Evolutionary conservation across 2,329 filamentous ascomycete genomes (phyloP), one percentile per base, ranked within the genome.

Genomic region (Cladosporium oxysporum): DNA sequence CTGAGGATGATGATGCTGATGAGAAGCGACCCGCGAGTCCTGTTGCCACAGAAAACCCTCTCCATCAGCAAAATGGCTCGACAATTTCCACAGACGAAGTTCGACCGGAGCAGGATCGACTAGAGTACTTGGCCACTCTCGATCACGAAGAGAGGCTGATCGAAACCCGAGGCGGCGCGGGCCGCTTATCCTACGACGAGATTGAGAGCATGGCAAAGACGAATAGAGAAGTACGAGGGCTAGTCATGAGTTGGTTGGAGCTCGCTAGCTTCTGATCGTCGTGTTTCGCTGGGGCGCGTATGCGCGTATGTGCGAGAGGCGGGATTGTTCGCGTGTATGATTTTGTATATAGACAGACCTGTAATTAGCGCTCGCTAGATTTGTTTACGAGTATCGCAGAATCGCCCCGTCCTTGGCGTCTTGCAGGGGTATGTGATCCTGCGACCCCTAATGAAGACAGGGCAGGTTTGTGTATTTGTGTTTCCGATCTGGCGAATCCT

Each of bases 211-310:
- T 90, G 59, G 92, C 95, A 5, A 65, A 68, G 80, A 87, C 88
- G 71, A 83, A 83, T n/a, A 84, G 88, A 55, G 86, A 87, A 28
- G 80, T 89, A 62, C 83, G 93, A 68, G 91, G 91, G 71, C 94
- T 97, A 77, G 83, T 97, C 57, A 91, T 91, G 67, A 91, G 88
- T 72, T 98, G 94, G 94, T 91, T 97, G 77, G 93, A 97, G 69
- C 83, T 87, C 83, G 86, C 86, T n/a, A 55, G 55, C 44, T 65
- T 65, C 41, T 65, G 47, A 65, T 58, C 31, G 29, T 26, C 33
- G 33, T 16, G 18, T 33, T 21, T 58, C 23, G 11, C 16, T 35
- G 4, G 33, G 33, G 11, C 33, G 33, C 33, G 33, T 35, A 35
- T 35, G 55, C 16, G 35, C 2, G 35, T 37, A 37, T 8, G 41